Evolutionary conservation across 2,329 filamentous ascomycete genomes (phyloP).

Genomic region (Plenodomus tracheiphilus): DNA sequence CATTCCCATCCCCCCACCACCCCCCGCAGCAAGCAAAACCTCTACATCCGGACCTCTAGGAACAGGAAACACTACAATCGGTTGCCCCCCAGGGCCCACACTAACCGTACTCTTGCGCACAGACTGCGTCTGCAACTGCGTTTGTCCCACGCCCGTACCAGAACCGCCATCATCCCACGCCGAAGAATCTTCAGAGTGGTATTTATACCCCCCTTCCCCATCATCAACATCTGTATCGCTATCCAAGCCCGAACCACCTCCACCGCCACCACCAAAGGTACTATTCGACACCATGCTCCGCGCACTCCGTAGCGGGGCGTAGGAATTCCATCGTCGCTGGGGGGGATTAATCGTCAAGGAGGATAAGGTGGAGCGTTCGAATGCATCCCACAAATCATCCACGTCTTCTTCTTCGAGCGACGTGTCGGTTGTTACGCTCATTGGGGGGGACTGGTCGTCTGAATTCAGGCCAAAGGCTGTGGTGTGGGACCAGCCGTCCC

Average conservation of each 20-base stretch:
- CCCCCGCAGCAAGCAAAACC: conserved; percentile 14
- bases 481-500: conserved; percentile 41
- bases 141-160: too few relatives aligned
- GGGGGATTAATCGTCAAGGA: too few relatives aligned
- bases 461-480: conserved; percentile 34
- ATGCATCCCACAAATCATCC: conserved; percentile 41
- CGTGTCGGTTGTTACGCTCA: conserved; percentile 35
- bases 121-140: conserved; percentile 7
- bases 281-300: conserved; percentile 10
- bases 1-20: not conserved
- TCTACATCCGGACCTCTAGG: conserved; percentile 36
- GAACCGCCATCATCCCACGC: too few relatives aligned
- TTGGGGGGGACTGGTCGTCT: conserved; percentile 37
- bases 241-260: conserved; percentile 1
- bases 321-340: conserved; percentile 18
- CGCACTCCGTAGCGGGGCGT: conserved; percentile 12
- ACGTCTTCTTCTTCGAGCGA: conserved; percentile 41
- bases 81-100: conserved; percentile 36
- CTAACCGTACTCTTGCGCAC: conserved; percentile 26
- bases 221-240: conserved; percentile 16
- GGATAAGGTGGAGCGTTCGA: conserved; percentile 25
- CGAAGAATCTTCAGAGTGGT: conserved; percentile 26
- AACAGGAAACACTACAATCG: conserved; percentile 40
- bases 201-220: conserved; percentile 28
- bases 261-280: not conserved